phyloP scores from a whole-genome alignment of 2,329 filamentous ascomycete species.

The Aspergillus versicolor region DNA sequence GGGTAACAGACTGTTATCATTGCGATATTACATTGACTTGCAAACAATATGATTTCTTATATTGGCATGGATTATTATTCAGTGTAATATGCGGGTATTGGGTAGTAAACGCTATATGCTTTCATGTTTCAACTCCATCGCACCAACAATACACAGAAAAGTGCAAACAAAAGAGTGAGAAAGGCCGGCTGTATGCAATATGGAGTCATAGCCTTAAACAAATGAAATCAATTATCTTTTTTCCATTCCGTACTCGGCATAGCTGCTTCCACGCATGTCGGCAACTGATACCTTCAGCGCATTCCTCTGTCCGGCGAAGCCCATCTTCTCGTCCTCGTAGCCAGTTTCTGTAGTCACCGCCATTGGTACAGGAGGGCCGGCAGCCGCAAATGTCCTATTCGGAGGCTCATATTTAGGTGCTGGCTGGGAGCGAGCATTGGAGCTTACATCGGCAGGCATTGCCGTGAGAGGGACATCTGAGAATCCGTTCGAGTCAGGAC shows the following conservation, averaged over 20 bases:
- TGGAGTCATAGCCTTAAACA: background rate
- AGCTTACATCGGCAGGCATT: conserved; percentile 21
- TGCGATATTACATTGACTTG: background rate
- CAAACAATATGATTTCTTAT: background rate
- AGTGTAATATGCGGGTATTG: background rate
- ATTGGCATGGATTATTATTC: too few species aligned
- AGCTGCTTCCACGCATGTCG: conserved; percentile 33
- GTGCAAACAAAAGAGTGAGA: background rate
- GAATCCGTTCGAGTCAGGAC: conserved; percentile 29
- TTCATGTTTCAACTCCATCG: background rate
- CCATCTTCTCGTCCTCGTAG: conserved; percentile 44
- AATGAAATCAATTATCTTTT: conserved; percentile 20
- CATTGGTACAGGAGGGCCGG: background rate
- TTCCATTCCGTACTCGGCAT: conserved; percentile 38
- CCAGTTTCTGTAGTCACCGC: conserved; percentile 3
- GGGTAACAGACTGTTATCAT: background rate
- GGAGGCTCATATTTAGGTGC: conserved; percentile 28
- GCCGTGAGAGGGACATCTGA: conserved; percentile 38
- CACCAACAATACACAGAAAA: background rate
- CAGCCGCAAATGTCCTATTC: conserved; percentile 9
- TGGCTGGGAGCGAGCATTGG: conserved; percentile 14
- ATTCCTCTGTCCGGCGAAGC: conserved; percentile 42
- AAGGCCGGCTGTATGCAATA: background rate
- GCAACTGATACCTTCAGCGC: conserved; percentile 30
- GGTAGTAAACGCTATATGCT: background rate